phyloP scores from a whole-genome alignment of 1,284 basidiomycete genomes.

The Takashimella tepidaria region DNA sequence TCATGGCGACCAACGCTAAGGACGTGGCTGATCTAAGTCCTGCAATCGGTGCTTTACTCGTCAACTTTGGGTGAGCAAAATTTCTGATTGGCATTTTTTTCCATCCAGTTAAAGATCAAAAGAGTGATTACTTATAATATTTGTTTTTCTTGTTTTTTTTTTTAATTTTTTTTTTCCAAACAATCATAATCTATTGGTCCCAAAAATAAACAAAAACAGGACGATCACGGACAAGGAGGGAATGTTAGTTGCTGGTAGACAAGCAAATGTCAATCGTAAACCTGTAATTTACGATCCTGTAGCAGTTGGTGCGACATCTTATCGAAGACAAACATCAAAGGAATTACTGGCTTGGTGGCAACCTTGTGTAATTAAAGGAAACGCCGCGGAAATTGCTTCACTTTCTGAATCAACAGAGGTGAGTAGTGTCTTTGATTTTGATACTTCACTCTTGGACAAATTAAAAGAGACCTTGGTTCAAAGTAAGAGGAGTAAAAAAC shows the following conservation, averaged over 20 bases:
- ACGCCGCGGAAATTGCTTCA: conserved; percentile 81
- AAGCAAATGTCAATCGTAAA: conserved; percentile 67
- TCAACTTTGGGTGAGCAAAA: conserved; percentile 75
- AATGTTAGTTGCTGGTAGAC: conserved; percentile 72
- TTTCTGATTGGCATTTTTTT: not conserved
- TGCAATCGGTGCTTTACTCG: conserved; percentile 64
- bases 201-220: too few species aligned
- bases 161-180: too few species aligned
- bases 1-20: conserved; percentile 79
- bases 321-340: conserved; percentile 57
- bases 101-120: too few species aligned
- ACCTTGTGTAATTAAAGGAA: conserved; percentile 89
- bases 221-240: conserved; percentile 68
- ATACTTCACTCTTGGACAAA: too few species aligned
- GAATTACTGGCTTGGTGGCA: conserved; percentile 81
- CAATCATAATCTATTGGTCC: too few species aligned
- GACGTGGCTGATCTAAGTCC: conserved; percentile 77
- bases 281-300: conserved; percentile 92
- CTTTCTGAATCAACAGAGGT: conserved; percentile 72
- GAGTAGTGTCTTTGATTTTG: conserved; percentile 13
- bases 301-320: conserved; percentile 78
- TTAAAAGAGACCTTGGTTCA: too few species aligned
- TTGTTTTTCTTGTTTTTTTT: too few species aligned
- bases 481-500: too few species aligned
- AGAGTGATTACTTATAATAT: too few species aligned